Evolutionary conservation across 1,284 basidiomycete species (phyloP), one percentile per base, ranked within the genome.

Genomic region (Fomitopsis schrenkii): DNA sequence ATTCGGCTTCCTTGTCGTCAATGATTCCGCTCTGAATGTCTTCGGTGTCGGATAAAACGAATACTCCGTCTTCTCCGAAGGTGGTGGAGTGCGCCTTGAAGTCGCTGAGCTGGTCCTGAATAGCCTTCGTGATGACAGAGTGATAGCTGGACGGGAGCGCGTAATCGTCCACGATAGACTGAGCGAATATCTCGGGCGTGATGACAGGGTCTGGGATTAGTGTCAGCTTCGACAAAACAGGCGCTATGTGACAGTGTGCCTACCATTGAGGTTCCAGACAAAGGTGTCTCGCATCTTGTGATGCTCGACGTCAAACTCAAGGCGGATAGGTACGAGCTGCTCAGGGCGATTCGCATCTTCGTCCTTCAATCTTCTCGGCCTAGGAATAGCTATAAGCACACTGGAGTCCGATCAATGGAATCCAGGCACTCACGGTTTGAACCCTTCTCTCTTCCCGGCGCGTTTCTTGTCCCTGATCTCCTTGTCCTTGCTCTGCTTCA

Each of bases 251-350:
- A 35, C 44, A 15, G 1, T 14, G 76, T 53, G 5, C 84, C 58
- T 62, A 95, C 94, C 94, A 68, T 92, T 90, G 58, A 96, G 78
- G 71, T 99, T 98, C 97, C 97, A 99, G 40, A 97, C 86, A 75
- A 99, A 98, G 0, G 97, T 96, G 73, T 99, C 97, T 42, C 95
- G 87, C 80, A 98, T 87, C 75, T 91, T 93, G 72, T 92, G 90
- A 71, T 94, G 91, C 62, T 92, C 90, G 59, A 97, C 89, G 68
- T 99, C 97, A 69, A 98, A 88, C 75, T 99, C 97, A 57, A 99
- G 80, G 22, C 97, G 87, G 57, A 99, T 93, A 2, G 97, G 97
- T 6, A 99, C 91, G 41, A 98, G 86, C 68, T 87, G 81, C 71
- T 96, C 95, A 8, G 86, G 81, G 38, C 81, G 77, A 64, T 85